A percentile compares a stretch with the other conserved stretches of the same genome.
phyloP scores from a whole-genome alignment of 1,139 yeast species.

The Zygosaccharomyces sapae region DNA sequence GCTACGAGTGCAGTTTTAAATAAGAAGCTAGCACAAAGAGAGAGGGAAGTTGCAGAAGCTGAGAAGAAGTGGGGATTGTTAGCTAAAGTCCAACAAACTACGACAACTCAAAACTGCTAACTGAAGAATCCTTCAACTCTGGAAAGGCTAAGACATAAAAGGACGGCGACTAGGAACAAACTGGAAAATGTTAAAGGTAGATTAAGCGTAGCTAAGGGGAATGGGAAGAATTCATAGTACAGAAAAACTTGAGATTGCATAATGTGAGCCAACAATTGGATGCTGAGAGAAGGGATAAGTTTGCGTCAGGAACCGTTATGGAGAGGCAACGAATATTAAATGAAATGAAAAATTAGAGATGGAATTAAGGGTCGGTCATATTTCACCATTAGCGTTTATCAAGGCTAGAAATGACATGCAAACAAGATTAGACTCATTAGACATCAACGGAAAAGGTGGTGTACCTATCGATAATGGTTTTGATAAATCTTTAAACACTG shows the following conservation, averaged over 20 bases:
- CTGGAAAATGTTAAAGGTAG: slow-evolving; percentile 16
- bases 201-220: slow-evolving; percentile 9
- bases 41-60: slow-evolving; percentile 18
- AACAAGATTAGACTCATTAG: slow-evolving; percentile 18
- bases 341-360: slow-evolving; percentile 19
- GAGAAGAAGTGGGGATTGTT: slow-evolving; percentile 17
- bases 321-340: slow-evolving; percentile 20
- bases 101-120: slow-evolving; percentile 19
- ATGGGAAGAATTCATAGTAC: slow-evolving; percentile 16
- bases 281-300: slow-evolving; percentile 13
- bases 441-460: slow-evolving; percentile 5
- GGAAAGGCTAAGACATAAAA: slow-evolving; percentile 13
- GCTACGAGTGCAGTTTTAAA: slow-evolving; percentile 20
- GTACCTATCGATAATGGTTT: slow-evolving; percentile 16
- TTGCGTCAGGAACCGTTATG: slow-evolving; percentile 12
- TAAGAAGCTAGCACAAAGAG: slow-evolving; percentile 22
- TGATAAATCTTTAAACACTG: slow-evolving; percentile 25
- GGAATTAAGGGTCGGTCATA: slow-evolving; percentile 18
- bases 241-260: slow-evolving; percentile 19
- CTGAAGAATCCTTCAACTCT: slow-evolving; percentile 19
- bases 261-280: slow-evolving; percentile 20
- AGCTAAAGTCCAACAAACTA: slow-evolving; percentile 11
- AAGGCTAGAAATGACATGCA: slow-evolving; percentile 15
- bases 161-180: slow-evolving; percentile 21
- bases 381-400: slow-evolving; percentile 13